phyloP scores from a whole-genome alignment of 257 asterid genomes.

The Cordia subcordata region DNA sequence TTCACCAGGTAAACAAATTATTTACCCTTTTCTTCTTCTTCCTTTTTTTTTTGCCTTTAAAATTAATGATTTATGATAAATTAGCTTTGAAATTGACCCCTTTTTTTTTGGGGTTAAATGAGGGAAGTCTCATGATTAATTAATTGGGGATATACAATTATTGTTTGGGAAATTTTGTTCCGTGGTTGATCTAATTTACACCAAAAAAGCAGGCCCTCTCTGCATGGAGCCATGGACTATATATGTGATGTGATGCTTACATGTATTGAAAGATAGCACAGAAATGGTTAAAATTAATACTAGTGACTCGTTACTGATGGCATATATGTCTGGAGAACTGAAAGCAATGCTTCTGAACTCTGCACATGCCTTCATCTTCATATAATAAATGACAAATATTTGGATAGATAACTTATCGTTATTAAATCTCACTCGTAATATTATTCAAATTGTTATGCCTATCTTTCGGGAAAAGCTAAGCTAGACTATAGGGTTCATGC shows the following conservation, averaged over 20 bases:
- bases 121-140: slow-evolving; percentile 1
- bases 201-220: slow-evolving; percentile 17
- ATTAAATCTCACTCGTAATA: too few relatives aligned
- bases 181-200: slow-evolving; percentile 24
- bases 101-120: slow-evolving; percentile 1
- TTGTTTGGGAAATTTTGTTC: slow-evolving; percentile 6
- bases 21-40: not conserved
- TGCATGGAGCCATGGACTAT: not conserved
- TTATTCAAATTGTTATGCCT: too few relatives aligned
- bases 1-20: slow-evolving; percentile 92
- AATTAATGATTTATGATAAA: not conserved
- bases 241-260: slow-evolving; percentile 4
- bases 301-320: slow-evolving; percentile 4
- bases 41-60: not conserved
- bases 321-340: slow-evolving; percentile 6
- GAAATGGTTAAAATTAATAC: slow-evolving; percentile 17
- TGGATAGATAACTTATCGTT: too few relatives aligned
- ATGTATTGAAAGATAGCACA: slow-evolving; percentile 16
- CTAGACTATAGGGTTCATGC: too few relatives aligned
- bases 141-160: too few relatives aligned
- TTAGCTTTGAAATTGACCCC: too few relatives aligned
- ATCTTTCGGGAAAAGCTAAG: too few relatives aligned
- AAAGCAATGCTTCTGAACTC: slow-evolving; percentile 3
- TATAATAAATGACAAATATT: not conserved
- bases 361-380: not conserved